Percentiles rank a stretch among this genome's conserved stretches.
Conservation (phyloP, 176 grass and related monocot species). For the Ampelocalamus luodianensis region DNA sequence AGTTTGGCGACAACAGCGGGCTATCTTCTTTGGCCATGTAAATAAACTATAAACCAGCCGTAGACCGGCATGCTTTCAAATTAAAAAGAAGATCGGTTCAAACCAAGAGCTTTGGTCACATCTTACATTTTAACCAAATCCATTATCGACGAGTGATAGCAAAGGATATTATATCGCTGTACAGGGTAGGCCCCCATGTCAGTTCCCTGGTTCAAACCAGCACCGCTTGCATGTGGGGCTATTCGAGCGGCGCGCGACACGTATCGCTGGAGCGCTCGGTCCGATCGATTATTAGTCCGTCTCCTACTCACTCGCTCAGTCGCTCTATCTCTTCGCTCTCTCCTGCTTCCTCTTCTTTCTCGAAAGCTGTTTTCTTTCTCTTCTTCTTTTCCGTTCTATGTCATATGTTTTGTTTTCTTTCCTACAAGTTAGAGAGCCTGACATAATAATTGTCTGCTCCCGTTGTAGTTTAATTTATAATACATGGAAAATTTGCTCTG, state of each 20-base stretch:
- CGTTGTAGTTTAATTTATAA: background rate
- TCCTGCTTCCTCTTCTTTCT: background rate
- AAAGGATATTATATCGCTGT: too few relatives aligned
- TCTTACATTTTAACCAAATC: too few relatives aligned
- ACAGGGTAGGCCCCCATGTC: too few relatives aligned
- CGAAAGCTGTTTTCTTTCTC: background rate
- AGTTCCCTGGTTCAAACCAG: too few relatives aligned
- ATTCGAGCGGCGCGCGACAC: background rate
- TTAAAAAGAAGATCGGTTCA: too few relatives aligned
- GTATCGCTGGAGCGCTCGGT: background rate
- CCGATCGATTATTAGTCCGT: background rate
- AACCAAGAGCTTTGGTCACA: too few relatives aligned
- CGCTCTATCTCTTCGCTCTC: background rate
- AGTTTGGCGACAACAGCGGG: too few relatives aligned
- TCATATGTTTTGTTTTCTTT: background rate
- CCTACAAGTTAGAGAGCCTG: background rate
- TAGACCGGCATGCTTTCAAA: too few relatives aligned
- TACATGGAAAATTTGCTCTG: too few relatives aligned
- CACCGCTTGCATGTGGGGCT: background rate
- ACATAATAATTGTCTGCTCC: background rate
- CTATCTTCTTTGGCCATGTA: too few relatives aligned
- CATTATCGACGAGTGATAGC: too few relatives aligned
- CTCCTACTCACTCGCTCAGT: background rate
- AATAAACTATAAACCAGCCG: too few relatives aligned
- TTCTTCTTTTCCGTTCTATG: background rate